These are phyloP conservation scores for Pyrus bretschneideri DNA, from an alignment of 306 rosid species.

Conservation along the genomic window DNA sequence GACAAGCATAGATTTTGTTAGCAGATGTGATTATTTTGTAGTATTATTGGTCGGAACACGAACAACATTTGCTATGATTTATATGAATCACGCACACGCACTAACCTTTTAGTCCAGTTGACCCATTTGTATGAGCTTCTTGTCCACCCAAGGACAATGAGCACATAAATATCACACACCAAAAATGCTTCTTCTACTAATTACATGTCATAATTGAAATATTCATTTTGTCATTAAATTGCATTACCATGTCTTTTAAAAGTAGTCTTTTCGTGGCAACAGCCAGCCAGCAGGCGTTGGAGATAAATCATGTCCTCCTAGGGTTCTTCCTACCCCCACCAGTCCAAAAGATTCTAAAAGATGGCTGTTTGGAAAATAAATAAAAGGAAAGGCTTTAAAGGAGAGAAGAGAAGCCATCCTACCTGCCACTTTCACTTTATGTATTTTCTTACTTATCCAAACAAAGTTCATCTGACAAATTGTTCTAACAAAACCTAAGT, in stretches of 20 bases:
- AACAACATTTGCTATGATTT: not conserved
- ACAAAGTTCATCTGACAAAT: constrained; percentile 15
- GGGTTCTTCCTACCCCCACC: constrained; percentile 24
- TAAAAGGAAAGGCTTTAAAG: constrained; percentile 11
- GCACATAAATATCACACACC: not conserved
- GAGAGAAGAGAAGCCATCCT: constrained; percentile 3
- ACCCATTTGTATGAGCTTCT: not conserved
- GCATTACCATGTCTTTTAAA: not conserved
- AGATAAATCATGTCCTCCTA: constrained; percentile 6
- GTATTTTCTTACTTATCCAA: constrained; percentile 24
- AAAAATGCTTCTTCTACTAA: not conserved
- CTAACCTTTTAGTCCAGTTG: not conserved
- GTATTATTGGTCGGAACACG: not conserved
- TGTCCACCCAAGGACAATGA: not conserved
- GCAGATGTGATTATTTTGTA: not conserved
- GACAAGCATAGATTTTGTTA: not conserved
- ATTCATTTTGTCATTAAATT: not conserved
- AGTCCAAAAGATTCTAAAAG: constrained; percentile 23
- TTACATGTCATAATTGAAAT: not conserved
- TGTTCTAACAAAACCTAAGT: constrained; percentile 21
- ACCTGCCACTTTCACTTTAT: constrained; percentile 5
- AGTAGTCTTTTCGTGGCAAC: not conserved
- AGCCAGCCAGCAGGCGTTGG: constrained; percentile 15
- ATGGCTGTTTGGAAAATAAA: not conserved
- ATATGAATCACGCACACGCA: constrained; percentile 15